Conservation (phyloP, 1,284 basidiomycete species). For the Trichosporon inkin region DNA sequence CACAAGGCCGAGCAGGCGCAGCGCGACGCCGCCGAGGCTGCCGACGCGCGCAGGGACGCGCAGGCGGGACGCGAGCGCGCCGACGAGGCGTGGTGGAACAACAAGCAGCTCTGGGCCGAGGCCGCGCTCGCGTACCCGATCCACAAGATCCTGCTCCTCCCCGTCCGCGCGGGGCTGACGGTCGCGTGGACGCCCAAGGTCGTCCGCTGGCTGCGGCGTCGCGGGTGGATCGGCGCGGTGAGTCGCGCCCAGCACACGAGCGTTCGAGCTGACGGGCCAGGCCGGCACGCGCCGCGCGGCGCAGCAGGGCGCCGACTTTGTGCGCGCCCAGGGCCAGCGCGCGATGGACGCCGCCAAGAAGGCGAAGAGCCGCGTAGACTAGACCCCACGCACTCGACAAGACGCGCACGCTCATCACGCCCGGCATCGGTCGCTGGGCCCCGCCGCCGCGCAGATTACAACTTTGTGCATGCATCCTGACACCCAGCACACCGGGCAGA, state of each 20-base stretch:
- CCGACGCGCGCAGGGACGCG: neutral
- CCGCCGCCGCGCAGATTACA: no score
- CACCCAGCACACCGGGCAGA: no score
- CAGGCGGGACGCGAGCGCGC: conserved; percentile 55
- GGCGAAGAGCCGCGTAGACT: conserved; percentile 1
- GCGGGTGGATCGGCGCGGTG: conserved; percentile 62
- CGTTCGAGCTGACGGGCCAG: conserved; percentile 16
- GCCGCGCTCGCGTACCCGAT: conserved; percentile 87
- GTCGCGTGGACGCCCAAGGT: conserved; percentile 79
- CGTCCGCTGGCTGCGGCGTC: conserved; percentile 67
- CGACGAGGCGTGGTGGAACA: conserved; percentile 53
- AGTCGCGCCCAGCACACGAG: conserved; percentile 25
- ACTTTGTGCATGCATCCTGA: no score
- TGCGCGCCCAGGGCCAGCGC: conserved; percentile 17
- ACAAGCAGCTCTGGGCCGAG: conserved; percentile 83
- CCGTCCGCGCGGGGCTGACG: conserved; percentile 81
- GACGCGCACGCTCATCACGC: neutral
- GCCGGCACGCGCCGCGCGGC: conserved; percentile 20
- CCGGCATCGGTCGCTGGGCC: no score
- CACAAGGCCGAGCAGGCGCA: conserved; percentile 21
- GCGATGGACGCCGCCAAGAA: conserved; percentile 18
- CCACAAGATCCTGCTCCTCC: conserved; percentile 92
- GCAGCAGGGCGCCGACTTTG: conserved; percentile 15
- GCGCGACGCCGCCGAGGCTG: conserved; percentile 57
- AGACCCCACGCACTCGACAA: no score